Base-by-base conservation (phyloP, 345 rosid genomes). In the Pelargonium nanum region DNA sequence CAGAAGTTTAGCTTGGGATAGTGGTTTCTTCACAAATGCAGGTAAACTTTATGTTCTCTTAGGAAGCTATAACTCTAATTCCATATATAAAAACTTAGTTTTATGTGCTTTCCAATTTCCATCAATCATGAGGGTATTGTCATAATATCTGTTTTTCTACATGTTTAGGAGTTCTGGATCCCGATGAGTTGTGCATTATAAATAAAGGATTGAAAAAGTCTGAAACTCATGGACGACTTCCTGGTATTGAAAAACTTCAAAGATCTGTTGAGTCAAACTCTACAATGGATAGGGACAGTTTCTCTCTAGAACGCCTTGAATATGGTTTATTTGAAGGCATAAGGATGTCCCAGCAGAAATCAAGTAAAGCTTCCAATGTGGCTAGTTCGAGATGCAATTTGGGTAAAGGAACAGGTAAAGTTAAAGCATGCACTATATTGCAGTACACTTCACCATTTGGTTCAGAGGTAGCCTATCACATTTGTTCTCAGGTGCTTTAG, bases 1-100 rank as follows among this genome's bases (percentile, higher is more conserved):
- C 5, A 62, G 72, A 71, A 82, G 84, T 55, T 75, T 82, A 58
- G 74, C 87, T 52, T 82, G 84, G 84, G 87, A 82, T 61, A 72
- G 25, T 19, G 78, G 82, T 54, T 82, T 82, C 30, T 69, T 79
- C 19, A 71, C 78, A 6, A 75, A 65, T 59, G 66, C 71, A 71
- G 84, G 87, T 82, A 56, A 48, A 65, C 19, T 58, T 26, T 23
- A 6, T 52, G 53, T 55, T 60, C 22, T 0, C 28, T 44, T 28
- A 30, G 40, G 9, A 1, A 30, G 10, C 40, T 12, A 30, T 30
- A 30, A 6, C 48, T 40, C 48, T 1, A 0, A 12, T 40, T 40
- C 48, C 15, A 17, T 40, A 15, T 40, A 6, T 9, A 2, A 6
- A 7, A 17, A 40, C 16, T 9, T 0, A 22, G 19, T 6, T 62